Conservation (phyloP, 2,329 filamentous ascomycete genomes). For the Tolypocladium nubicola region DNA sequence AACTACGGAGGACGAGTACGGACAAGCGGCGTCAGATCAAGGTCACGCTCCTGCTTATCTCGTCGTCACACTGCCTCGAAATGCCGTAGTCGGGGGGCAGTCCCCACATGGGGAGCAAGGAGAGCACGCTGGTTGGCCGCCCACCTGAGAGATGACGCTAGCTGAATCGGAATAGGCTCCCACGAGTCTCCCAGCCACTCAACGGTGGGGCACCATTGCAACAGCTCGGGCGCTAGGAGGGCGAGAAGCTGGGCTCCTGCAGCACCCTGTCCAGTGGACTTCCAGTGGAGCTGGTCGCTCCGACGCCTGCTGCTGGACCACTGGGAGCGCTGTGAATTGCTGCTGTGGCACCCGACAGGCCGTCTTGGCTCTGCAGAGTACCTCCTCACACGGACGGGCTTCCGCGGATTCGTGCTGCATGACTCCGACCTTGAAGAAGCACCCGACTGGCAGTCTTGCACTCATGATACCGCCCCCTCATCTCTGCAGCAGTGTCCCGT, state of each 20-base stretch:
- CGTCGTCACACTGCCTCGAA: not conserved
- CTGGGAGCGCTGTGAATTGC: not conserved
- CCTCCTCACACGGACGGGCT: not conserved
- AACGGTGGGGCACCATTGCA: no score
- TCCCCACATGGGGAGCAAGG: not conserved
- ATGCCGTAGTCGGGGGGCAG: not conserved
- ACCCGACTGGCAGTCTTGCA: not conserved
- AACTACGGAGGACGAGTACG: not conserved
- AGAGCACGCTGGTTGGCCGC: not conserved
- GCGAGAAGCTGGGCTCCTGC: not conserved
- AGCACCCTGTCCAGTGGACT: not conserved
- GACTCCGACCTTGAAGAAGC: not conserved
- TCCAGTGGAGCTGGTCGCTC: not conserved
- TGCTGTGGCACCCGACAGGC: not conserved
- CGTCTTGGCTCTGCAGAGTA: not conserved
- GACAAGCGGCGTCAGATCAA: not conserved
- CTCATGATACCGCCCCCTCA: not conserved
- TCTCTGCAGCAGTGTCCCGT: not conserved
- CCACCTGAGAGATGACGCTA: not conserved
- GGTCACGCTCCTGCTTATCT: not conserved
- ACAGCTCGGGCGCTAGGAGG: no score
- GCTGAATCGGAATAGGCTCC: not conserved
- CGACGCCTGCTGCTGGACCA: not conserved
- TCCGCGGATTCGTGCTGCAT: not conserved
- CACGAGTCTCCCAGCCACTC: no score